Conservation (phyloP, 805 yeast genomes). For the Sugiyamaella mastotermitis region DNA sequence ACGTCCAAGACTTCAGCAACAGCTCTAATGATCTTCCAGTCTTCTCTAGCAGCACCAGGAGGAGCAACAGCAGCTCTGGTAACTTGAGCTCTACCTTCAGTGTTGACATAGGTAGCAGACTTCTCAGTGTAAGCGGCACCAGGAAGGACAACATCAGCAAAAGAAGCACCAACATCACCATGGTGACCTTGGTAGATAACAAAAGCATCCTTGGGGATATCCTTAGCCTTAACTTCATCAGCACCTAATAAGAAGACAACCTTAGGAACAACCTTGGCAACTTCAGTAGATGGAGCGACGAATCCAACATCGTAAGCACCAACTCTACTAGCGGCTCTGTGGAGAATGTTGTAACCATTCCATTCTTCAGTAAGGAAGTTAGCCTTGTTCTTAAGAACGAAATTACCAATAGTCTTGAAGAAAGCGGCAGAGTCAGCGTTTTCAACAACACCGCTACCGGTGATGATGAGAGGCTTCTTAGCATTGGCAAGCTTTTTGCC, state of each 20-base stretch:
- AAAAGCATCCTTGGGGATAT: slow-evolving; percentile 77
- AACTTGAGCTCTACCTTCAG: slow-evolving; percentile 82
- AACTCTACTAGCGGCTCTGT: slow-evolving; percentile 80
- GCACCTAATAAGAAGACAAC: slow-evolving; percentile 78
- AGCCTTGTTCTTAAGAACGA: slow-evolving; percentile 44
- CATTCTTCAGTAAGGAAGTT: slow-evolving; percentile 66
- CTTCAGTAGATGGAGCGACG: slow-evolving; percentile 44
- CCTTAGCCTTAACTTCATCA: slow-evolving; percentile 64
- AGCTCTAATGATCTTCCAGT: slow-evolving; percentile 84
- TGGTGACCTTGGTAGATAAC: slow-evolving; percentile 90
- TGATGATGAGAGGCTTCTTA: slow-evolving; percentile 67
- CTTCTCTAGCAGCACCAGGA: slow-evolving; percentile 87
- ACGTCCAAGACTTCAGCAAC: slow-evolving; percentile 69
- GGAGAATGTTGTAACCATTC: slow-evolving; percentile 77
- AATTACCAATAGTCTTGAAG: slow-evolving; percentile 54
- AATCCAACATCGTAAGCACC: slow-evolving; percentile 86
- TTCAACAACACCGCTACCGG: slow-evolving; percentile 76
- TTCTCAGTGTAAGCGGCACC: slow-evolving; percentile 88
- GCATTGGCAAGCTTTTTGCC: slow-evolving; percentile 66
- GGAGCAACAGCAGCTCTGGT: slow-evolving; percentile 84
- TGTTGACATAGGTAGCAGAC: slow-evolving; percentile 76
- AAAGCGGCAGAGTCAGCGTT: slow-evolving; percentile 57
- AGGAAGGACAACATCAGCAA: slow-evolving; percentile 82
- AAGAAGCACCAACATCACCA: slow-evolving; percentile 83
- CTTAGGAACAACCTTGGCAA: slow-evolving; percentile 51